These are phyloP conservation scores for Sphagnum fallax DNA, from an alignment of 228 moss, liverwort and hornwort genomes.

Conservation along the genomic window DNA sequence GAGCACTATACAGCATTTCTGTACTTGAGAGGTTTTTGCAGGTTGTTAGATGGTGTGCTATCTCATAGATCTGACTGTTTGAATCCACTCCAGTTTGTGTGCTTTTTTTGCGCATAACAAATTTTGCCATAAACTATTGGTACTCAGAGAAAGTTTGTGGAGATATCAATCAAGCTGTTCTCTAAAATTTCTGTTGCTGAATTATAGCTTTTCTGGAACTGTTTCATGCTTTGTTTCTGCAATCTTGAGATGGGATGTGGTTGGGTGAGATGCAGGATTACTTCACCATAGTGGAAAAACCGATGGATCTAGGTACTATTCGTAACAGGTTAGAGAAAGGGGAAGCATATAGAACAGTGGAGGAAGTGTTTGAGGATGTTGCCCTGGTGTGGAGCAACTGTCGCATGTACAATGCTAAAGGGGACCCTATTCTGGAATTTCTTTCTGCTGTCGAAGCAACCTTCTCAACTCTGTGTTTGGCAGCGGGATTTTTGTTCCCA, in stretches of 20 bases:
- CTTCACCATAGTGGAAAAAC: conserved; percentile 60
- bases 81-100: not conserved
- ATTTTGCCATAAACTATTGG: not conserved
- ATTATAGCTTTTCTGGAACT: no score
- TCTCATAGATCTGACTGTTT: not conserved
- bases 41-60: no score
- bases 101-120: not conserved
- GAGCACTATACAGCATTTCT: no score
- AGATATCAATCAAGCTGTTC: no score
- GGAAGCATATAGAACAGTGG: conserved; percentile 51
- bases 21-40: no score
- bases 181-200: no score
- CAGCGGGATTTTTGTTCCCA: conserved; percentile 35
- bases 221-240: no score
- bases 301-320: conserved; percentile 94
- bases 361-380: conserved; percentile 68
- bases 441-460: conserved; percentile 67
- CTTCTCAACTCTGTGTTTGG: conserved; percentile 70
- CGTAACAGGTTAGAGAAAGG: conserved; percentile 70
- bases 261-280: conserved; percentile 48
- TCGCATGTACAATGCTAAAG: conserved; percentile 77
- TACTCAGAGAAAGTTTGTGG: not conserved
- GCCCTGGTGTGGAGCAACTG: conserved; percentile 95
- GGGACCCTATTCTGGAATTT: conserved; percentile 85
- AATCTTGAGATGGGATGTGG: no score